Evolutionary conservation across 1,284 basidiomycete species (phyloP).

Genomic region (Volvariella volvacea): DNA sequence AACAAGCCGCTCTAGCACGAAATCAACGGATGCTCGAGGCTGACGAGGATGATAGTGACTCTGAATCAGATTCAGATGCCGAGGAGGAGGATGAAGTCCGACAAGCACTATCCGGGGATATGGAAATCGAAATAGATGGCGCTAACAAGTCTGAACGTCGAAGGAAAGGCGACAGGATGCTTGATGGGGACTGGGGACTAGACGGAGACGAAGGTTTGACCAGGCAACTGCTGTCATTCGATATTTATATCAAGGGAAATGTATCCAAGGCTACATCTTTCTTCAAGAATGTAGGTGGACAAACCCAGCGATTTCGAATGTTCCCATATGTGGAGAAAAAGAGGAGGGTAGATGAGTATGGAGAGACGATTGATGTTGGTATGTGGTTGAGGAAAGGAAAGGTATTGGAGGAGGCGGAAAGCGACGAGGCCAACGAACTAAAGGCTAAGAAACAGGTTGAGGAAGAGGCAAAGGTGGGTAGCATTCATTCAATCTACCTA

Average conservation of each 20-base stretch:
- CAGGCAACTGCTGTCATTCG: conserved; percentile 79
- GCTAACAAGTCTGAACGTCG: conserved; percentile 17
- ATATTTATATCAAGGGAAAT: conserved; percentile 95
- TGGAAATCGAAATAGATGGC: conserved; percentile 24
- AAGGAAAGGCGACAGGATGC: conserved; percentile 41
- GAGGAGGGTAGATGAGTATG: conserved; percentile 89
- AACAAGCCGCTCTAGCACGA: conserved; percentile 79
- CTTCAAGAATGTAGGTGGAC: conserved; percentile 69
- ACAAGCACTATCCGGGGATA: conserved; percentile 46
- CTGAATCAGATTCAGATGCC: conserved; percentile 58
- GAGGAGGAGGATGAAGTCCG: conserved; percentile 70
- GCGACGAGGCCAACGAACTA: conserved; percentile 72
- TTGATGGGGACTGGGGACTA: conserved; percentile 62
- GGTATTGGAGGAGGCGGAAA: conserved; percentile 82
- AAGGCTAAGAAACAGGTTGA: conserved; percentile 67
- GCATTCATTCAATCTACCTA: conserved; percentile 2
- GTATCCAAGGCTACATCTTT: conserved; percentile 78
- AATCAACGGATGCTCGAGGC: conserved; percentile 89
- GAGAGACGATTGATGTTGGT: conserved; percentile 90
- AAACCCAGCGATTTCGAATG: conserved; percentile 85
- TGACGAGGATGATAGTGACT: conserved; percentile 64
- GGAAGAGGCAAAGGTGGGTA: conserved; percentile 70
- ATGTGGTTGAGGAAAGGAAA: conserved; percentile 90
- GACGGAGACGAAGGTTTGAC: conserved; percentile 69
- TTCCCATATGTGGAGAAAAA: conserved; percentile 96